These are phyloP conservation scores for Deakozyma indianensis DNA, from an alignment of 805 yeast genomes.

Conservation along the genomic window DNA sequence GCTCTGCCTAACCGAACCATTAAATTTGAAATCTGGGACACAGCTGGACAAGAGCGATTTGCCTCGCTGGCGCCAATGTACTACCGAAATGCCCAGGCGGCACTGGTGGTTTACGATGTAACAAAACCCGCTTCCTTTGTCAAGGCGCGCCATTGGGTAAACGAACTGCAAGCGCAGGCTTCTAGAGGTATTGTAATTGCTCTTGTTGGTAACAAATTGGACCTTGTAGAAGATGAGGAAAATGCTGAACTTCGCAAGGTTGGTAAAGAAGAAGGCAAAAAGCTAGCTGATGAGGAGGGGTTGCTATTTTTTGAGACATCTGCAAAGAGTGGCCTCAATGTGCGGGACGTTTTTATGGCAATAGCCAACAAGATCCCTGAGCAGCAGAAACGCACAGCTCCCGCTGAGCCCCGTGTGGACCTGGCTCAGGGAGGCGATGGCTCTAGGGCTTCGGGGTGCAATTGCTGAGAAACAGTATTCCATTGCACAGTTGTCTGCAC, in stretches of 20 bases:
- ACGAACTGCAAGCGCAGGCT: conserved; percentile 90
- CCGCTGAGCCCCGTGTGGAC: conserved; percentile 10
- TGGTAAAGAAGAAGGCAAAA: conserved; percentile 71
- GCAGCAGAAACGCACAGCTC: conserved; percentile 12
- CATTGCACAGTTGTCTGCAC: too few relatives aligned
- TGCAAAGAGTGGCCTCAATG: conserved; percentile 82
- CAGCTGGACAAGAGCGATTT: conserved; percentile 96
- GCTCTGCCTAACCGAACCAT: conserved; percentile 74
- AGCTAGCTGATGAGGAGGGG: conserved; percentile 82
- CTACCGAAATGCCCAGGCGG: conserved; percentile 94
- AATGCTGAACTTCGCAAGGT: conserved; percentile 43
- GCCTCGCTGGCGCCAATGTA: conserved; percentile 95
- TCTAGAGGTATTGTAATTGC: conserved; percentile 86
- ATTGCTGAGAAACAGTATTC: conserved; percentile 3
- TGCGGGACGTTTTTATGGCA: conserved; percentile 79
- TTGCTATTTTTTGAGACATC: conserved; percentile 85
- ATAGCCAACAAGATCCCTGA: conserved; percentile 83
- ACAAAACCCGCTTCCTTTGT: conserved; percentile 90
- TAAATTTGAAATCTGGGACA: conserved; percentile 54
- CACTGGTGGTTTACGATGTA: conserved; percentile 87
- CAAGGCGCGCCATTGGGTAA: conserved; percentile 97
- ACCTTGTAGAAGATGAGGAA: conserved; percentile 40
- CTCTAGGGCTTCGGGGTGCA: conserved; percentile 6
- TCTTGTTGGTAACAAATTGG: conserved; percentile 84
- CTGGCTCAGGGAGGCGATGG: conserved; percentile 3